Evolutionary conservation across 2,329 filamentous ascomycete genomes (phyloP), one percentile per base, ranked within the genome.

Genomic region (Botrytis elliptica): DNA sequence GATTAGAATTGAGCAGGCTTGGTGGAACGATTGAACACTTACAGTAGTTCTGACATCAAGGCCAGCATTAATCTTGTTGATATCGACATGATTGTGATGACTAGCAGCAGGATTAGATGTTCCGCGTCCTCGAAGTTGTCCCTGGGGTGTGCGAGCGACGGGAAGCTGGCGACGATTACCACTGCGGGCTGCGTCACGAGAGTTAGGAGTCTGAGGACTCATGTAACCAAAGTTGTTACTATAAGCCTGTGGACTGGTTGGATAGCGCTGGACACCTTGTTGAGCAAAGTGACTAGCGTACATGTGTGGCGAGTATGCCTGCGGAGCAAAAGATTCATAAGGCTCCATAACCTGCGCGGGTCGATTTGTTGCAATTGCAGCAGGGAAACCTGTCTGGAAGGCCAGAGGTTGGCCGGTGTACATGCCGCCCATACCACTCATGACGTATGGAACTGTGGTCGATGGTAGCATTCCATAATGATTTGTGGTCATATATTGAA

Each of bases 11-110:
- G 36, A 65, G 75, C 74, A 60, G 66, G 16, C n/a, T 42, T 29
- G 67, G 3, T 12, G n/a, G 22, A n/a, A 20, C 29, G 70, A 66
- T 46, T 36, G 62, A 38, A 57, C 40, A 83, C 88, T 82, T 84
- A 93, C 92, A 0, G 92, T 94, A 14, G 92, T 94, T 70, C 92
- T 88, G 74, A 94, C 91, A 80, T 94, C 92, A 64, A 88, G 87
- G 16, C 92, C 92, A 25, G 89, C 85, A 29, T 85, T 84, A 77
- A 91, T 91, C n/a, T 86, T 85, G 73, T 84, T 83, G 66, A 89
- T 85, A 75, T 91, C 89, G 8, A 91, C 89, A 38, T 89, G 85
- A 73, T 91, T 91, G 78, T 90, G 88, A 74, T 89, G 86, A 44
- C 85, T 85, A 2, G 84, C 81, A 8, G 84, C 82, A 72, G 69